Evolutionary conservation across 2,329 filamentous ascomycete species (phyloP).

Genomic region (Diaporthe sp.): DNA sequence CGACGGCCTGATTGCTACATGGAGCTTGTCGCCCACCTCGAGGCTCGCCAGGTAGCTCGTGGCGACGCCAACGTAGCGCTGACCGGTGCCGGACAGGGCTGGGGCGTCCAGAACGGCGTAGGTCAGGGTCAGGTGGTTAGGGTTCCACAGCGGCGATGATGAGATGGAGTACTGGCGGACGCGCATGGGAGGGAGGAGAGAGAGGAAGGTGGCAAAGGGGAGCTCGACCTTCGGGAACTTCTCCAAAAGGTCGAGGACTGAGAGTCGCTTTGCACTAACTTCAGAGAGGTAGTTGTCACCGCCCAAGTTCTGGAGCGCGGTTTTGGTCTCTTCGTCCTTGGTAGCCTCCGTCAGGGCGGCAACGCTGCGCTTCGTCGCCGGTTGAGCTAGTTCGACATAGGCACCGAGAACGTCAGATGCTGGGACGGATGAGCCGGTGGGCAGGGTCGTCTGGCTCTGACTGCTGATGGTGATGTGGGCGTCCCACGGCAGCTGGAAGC

Average conservation of each 20-base stretch:
- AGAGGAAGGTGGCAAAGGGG: constrained; percentile 71
- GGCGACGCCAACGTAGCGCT: constrained; percentile 68
- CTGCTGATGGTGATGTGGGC: constrained; percentile 72
- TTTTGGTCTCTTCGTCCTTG: constrained; percentile 58
- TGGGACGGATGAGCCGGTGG: constrained; percentile 69
- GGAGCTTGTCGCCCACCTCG: constrained; percentile 57
- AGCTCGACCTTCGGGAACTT: constrained; percentile 66
- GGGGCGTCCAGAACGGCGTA: constrained; percentile 75
- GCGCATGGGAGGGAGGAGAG: constrained; percentile 75
- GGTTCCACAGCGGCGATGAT: constrained; percentile 75
- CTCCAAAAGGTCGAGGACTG: constrained; percentile 73
- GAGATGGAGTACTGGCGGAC: constrained; percentile 72
- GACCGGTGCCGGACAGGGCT: constrained; percentile 63
- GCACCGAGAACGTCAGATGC: constrained; percentile 75
- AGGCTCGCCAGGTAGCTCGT: constrained; percentile 70
- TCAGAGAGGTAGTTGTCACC: constrained; percentile 56
- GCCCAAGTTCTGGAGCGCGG: constrained; percentile 54
- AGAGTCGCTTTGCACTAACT: constrained; percentile 64
- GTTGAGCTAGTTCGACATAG: constrained; percentile 80
- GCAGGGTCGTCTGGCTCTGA: constrained; percentile 64
- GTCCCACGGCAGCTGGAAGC: constrained; percentile 78
- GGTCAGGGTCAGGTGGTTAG: constrained; percentile 72
- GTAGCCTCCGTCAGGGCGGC: constrained; percentile 63
- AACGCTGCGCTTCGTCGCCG: constrained; percentile 72
- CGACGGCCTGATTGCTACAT: constrained; percentile 64